Evolutionary conservation across 2,329 filamentous ascomycete species (phyloP), one percentile per base, ranked within the genome.

Genomic region (Beauveria sp.): DNA sequence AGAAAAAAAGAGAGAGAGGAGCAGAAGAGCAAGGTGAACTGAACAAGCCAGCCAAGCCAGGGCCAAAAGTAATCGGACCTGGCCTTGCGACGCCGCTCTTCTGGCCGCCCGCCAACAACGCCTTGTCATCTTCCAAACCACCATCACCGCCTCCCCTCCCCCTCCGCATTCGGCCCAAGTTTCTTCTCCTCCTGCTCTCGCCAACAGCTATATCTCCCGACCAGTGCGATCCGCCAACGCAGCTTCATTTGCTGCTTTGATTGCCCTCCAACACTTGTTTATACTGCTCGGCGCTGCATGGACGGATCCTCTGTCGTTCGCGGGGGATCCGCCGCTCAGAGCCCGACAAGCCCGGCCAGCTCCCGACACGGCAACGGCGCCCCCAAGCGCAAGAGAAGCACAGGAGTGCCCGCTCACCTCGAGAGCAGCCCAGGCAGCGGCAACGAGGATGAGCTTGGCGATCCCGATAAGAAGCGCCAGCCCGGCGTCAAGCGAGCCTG

Each of bases 401-500:
- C 79, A 67, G 79, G 74, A 58, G 73, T 82, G 64, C 78, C 68
- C 40, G 71, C 72, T 24, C 73, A 73, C 28, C 75, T 83, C 64
- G 85, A 87, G 63, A 87, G 84, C 71, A 87, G 84, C 66, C 84
- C 85, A 3, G 83, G 80, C 28, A 87, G 83, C 68, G 66, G 81
- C 62, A 79, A 85, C 62, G 84, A 86, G 63, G 83, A 85, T 31
- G 79, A 85, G 61, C 72, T 77, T 55, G 76, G 78, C 54, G 80
- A 83, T 58, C 74, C 79, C 52, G 83, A 86, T 68, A 84, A 83
- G 74, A 85, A 85, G 73, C 80, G 85, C 64, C 84, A 87, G 66
- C 86, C 86, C 28, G 86, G 86, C 60, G 86, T 88, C 54, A 91
- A 93, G 77, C 82, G 90, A 69, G 90, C 90, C 6, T 93, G 90